Percentiles rank a stretch among this genome's conserved stretches.
Evolutionary conservation across 305 asterid species (phyloP).

Genomic region (Fraxinus angustifolia): DNA sequence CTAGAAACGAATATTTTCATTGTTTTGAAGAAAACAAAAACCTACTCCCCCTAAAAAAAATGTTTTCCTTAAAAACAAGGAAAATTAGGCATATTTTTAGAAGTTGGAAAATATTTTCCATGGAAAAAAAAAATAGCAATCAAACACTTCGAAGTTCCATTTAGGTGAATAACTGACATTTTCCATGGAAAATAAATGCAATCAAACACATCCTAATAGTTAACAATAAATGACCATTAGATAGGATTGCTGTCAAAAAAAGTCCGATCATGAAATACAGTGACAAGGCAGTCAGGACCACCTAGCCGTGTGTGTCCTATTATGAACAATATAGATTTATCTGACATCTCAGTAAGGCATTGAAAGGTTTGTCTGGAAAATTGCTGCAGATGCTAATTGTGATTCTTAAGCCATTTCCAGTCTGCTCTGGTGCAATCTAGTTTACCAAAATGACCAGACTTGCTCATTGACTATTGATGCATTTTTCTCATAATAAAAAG

Average conservation of each 20-base stretch:
- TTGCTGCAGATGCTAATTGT: background rate
- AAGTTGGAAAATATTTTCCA: background rate
- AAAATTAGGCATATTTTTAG: background rate
- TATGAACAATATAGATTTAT: background rate
- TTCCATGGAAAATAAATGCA: background rate
- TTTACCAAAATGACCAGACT: background rate
- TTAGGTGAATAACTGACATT: background rate
- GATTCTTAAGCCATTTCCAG: constrained; percentile 5
- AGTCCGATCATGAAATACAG: background rate
- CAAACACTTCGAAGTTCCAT: background rate
- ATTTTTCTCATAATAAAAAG: background rate
- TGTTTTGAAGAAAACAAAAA: background rate
- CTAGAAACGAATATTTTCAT: background rate
- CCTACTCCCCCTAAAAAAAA: background rate
- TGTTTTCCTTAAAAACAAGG: background rate
- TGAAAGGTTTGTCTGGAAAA: background rate
- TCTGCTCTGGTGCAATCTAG: background rate
- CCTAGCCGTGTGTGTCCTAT: background rate
- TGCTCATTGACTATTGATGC: background rate
- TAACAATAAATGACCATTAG: background rate
- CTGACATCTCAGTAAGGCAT: constrained; percentile 14
- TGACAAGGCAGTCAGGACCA: background rate
- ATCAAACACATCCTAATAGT: background rate
- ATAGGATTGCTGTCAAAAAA: background rate
- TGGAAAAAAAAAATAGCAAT: background rate